These are phyloP conservation scores for Camellia sinensis DNA, from an alignment of 148 eudicot species.

Conservation along the genomic window DNA sequence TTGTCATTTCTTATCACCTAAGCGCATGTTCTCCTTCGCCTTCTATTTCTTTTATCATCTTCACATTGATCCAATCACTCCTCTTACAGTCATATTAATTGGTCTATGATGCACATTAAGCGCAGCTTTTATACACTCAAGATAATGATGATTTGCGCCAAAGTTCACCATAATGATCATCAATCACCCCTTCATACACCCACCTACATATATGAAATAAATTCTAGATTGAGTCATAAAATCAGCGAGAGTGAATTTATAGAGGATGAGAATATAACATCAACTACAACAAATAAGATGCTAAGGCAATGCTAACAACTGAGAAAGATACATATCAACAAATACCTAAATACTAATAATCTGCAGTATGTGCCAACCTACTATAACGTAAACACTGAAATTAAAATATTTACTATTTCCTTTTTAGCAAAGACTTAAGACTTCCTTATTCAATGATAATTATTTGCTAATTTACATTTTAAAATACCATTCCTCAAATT, in stretches of 20 bases:
- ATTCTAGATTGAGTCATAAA: slow-evolving; percentile 15
- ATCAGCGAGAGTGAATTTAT: not conserved
- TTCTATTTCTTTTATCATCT: no score
- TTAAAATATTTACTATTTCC: not conserved
- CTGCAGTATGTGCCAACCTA: not conserved
- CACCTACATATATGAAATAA: slow-evolving; percentile 50
- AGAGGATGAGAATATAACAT: not conserved
- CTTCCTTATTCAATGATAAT: not conserved
- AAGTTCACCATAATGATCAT: slow-evolving; percentile 93
- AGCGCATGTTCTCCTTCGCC: no score
- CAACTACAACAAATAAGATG: not conserved
- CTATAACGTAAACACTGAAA: not conserved
- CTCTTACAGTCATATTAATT: no score
- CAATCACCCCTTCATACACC: slow-evolving; percentile 98
- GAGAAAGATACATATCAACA: not conserved
- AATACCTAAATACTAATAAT: not conserved
- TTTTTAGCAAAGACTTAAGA: not conserved
- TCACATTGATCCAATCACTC: no score
- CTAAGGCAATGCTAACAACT: not conserved
- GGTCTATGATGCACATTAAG: slow-evolving; percentile 21
- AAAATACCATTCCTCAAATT: no score
- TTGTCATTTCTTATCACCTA: no score
- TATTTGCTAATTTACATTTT: not conserved
- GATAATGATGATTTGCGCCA: slow-evolving; percentile 86
- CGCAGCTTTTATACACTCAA: slow-evolving; percentile 91